Evolutionary conservation across 2,329 filamentous ascomycete species (phyloP).

Genomic region (Arachnomyces sp.): DNA sequence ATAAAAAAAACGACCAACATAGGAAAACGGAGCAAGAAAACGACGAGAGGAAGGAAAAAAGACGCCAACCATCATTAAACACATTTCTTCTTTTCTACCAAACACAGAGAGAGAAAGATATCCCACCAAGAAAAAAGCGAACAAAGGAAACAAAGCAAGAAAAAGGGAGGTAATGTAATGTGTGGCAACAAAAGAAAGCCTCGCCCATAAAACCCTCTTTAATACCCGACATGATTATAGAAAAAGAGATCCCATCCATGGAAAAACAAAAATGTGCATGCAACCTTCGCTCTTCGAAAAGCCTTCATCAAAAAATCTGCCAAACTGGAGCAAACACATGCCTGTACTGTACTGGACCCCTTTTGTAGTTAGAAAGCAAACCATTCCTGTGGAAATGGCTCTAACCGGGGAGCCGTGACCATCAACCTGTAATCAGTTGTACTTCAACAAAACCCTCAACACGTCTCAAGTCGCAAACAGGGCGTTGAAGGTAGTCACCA

Average conservation of each 20-base stretch:
- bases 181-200: no score
- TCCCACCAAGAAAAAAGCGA: slow-evolving; percentile 1
- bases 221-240: no score
- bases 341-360: no score
- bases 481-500: no score
- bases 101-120: not conserved
- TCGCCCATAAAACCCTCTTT: not conserved
- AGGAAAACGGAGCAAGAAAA: slow-evolving; percentile 10
- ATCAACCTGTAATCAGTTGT: no score
- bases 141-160: not conserved
- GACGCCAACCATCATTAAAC: not conserved
- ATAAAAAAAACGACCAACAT: slow-evolving; percentile 11
- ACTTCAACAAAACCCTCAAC: no score
- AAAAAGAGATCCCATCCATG: not conserved
- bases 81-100: not conserved
- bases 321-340: not conserved
- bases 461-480: no score
- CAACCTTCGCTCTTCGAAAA: no score
- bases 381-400: not conserved
- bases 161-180: no score
- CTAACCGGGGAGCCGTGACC: no score
- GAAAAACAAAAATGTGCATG: not conserved
- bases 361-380: slow-evolving; percentile 1
- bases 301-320: not conserved
- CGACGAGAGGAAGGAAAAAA: slow-evolving; percentile 8